A percentile compares a stretch with the other conserved stretches of the same genome.
Evolutionary conservation across 495 filamentous ascomycete species (phyloP).

Genomic region (Talaromyces thailandensis): DNA sequence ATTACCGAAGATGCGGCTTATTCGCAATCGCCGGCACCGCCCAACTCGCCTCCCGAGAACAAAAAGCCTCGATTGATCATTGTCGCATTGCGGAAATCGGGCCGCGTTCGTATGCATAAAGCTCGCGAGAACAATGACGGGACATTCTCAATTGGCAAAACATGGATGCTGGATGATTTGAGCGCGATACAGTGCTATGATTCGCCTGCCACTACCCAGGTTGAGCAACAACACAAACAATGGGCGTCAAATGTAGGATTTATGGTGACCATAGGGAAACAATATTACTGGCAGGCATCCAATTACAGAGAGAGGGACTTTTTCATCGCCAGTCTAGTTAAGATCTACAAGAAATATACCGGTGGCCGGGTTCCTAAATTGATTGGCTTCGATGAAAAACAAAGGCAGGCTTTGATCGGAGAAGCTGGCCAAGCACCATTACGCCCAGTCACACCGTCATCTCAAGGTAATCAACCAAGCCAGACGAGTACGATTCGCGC

Average conservation of each 20-base stretch:
- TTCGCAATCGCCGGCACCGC: conserved; percentile 80
- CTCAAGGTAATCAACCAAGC: conserved; percentile 6
- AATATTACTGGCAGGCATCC: conserved; percentile 93
- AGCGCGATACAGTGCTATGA: conserved; percentile 67
- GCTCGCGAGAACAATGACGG: conserved; percentile 90
- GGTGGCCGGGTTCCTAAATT: conserved; percentile 73
- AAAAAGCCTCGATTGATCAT: conserved; percentile 90
- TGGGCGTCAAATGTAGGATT: conserved; percentile 80
- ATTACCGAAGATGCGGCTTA: conserved; percentile 76
- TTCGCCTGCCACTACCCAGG: conserved; percentile 35
- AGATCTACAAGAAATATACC: conserved; percentile 94
- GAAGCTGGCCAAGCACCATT: conserved; percentile 22
- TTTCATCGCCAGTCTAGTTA: conserved; percentile 89
- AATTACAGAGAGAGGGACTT: conserved; percentile 95
- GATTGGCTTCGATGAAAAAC: conserved; percentile 70
- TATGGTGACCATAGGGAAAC: conserved; percentile 80
- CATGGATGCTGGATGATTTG: conserved; percentile 90
- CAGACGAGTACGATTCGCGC: conserved; percentile 17
- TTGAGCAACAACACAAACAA: conserved; percentile 59
- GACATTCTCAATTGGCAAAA: conserved; percentile 94
- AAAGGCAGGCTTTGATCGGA: conserved; percentile 62
- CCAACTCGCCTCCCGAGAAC: conserved; percentile 53
- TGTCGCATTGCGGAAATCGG: conserved; percentile 83
- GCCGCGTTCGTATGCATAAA: conserved; percentile 91
- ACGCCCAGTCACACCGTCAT: conserved; percentile 19